phyloP scores from a whole-genome alignment of 176 grass and related monocot species.

The Ananas comosus region DNA sequence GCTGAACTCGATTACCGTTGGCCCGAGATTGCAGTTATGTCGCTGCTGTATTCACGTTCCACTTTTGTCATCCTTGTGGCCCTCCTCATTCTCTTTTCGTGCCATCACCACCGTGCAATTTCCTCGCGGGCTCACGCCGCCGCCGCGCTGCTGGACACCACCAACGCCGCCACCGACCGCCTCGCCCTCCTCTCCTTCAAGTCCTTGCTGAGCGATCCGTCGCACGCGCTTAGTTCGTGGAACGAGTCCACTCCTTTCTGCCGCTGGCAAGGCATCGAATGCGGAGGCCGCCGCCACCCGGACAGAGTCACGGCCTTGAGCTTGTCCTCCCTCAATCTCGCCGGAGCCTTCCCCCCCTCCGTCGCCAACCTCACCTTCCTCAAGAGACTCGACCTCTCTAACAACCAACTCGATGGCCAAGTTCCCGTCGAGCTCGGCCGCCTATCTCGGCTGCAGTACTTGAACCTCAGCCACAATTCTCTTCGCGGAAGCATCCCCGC shows the following conservation, averaged over 20 bases:
- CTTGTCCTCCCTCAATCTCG: not conserved
- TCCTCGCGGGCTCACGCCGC: too few relatives aligned
- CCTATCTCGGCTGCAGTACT: not conserved
- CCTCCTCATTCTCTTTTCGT: too few relatives aligned
- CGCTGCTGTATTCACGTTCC: too few relatives aligned
- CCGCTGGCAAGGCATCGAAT: constrained; percentile 23
- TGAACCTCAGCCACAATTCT: constrained; percentile 17
- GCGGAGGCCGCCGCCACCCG: constrained; percentile 1
- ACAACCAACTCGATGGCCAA: constrained; percentile 24
- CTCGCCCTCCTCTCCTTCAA: constrained; percentile 32
- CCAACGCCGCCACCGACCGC: not conserved
- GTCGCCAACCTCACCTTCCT: constrained; percentile 35
- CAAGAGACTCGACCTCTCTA: constrained; percentile 4
- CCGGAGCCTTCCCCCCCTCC: constrained; percentile 20
- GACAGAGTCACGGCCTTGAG: constrained; percentile 14
- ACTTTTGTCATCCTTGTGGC: too few relatives aligned
- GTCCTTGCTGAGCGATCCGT: constrained; percentile 17
- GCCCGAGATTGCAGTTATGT: too few relatives aligned
- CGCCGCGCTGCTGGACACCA: too few relatives aligned
- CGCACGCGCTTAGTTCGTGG: constrained; percentile 4
- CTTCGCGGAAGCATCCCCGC: constrained; percentile 16
- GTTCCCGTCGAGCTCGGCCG: constrained; percentile 18
- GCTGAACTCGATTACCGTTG: too few relatives aligned
- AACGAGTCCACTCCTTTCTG: constrained; percentile 15
- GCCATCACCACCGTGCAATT: too few relatives aligned